Base-by-base conservation (phyloP, 2,329 filamentous ascomycete genomes). In the Gyromitra esculenta region DNA sequence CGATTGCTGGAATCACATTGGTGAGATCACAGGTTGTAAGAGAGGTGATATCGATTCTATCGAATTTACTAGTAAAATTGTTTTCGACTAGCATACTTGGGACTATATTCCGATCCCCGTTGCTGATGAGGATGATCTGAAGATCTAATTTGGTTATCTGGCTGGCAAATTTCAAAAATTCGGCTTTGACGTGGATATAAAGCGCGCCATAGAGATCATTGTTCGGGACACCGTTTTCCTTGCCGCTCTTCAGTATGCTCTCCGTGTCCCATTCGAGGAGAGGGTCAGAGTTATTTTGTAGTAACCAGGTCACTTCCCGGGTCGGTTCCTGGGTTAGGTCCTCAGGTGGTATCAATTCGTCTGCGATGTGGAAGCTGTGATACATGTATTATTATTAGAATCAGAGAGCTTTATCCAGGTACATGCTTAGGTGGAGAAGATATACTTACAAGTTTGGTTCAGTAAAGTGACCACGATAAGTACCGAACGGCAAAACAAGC, bases 1-100 rank as follows among this genome's bases (percentile, higher is more conserved):
- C 25, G 8, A 72, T 45, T 0, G 5, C 0, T 0, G 85, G 71
- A n/a, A 74, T 77, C 0, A 37, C 9, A 15, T n/a, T 31, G 3
- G 7, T 8, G 41, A 37, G 2, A 50, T 45, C 15, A 5, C 9
- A 9, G 68, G 86, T 84, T 8, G 81, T 78, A n/a, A 86, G 83
- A 75, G 85, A 85, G 1, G 84, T 82, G 0, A 84, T 77, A 84
- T 86, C 70, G 56, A 63, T 59, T 15, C 48, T 41, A 7, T 78
- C 64, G 71, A 75, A 64, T 25, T 6, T 8, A 54, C 18, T 9
- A 25, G 18, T n/a, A 1, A 13, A 7, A 59, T 18, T 9, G 18
- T 13, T 5, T 2, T n/a, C 60, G n/a, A 37, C 9, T 5, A 54
- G 25, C 25, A 25, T 54, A 7, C 7, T 73, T 68, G 35, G 31